Evolutionary conservation across 805 yeast species (phyloP), one percentile per base, ranked within the genome.

Genomic region (Metschnikowia hibisci): DNA sequence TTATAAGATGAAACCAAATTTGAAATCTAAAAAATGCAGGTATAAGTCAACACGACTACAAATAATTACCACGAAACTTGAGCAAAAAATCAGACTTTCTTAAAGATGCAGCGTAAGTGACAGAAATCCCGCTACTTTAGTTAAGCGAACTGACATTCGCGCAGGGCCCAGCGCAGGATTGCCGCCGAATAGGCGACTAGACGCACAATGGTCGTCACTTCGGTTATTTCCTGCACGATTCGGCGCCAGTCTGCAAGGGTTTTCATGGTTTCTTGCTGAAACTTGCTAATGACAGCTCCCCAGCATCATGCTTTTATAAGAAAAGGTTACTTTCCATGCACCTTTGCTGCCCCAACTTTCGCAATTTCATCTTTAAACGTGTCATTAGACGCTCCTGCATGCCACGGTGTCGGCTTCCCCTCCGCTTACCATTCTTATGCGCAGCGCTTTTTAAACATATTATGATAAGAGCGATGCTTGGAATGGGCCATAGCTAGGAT

Each of bases 381-480:
- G n/a, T n/a, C n/a, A n/a, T n/a, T n/a, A n/a, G n/a, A n/a, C n/a
- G n/a, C n/a, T n/a, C n/a, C n/a, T n/a, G n/a, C n/a, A n/a, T n/a
- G n/a, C n/a, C n/a, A n/a, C n/a, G n/a, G n/a, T n/a, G n/a, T n/a
- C n/a, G 23, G 23, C 23, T 20, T 6, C 6, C 22, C 22, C 4
- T 8, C 7, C 23, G 5, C 23, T 20, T 20, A 8, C 23, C 23
- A 20, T 20, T n/a, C 14, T 25, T 12, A 15, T 34, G 29, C 30
- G n/a, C 11, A 4, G 38, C 38, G 18, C 30, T 11, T 26, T 8
- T 20, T 10, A 28, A 12, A 25, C 16, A 13, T 23, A 22, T 26
- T 31, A 26, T 35, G 39, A 35, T 26, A 35, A 35, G 39, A 35
- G 39, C 22, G 31, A 23, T 31, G 32, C 39, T 26, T 35, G 32